Conservation (phyloP, 345 rosid genomes). For the Citrus hindsii region DNA sequence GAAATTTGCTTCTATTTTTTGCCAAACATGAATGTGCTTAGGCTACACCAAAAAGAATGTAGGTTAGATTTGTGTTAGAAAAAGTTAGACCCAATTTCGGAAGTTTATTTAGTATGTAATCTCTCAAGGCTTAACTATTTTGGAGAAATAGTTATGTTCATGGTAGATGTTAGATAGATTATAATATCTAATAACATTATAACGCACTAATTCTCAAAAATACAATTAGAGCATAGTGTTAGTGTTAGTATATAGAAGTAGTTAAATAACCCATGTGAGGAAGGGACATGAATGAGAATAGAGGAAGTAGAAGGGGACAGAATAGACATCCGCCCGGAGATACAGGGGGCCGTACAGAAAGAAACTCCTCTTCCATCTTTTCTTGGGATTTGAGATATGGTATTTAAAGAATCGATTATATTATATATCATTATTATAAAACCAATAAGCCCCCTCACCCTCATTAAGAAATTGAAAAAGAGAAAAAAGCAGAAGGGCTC, state of each 20-base stretch:
- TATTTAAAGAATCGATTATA: not conserved
- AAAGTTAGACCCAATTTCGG: not conserved
- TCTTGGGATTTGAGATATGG: not conserved
- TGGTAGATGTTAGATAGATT: too few relatives aligned
- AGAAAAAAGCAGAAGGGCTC: not conserved
- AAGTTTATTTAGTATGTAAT: not conserved
- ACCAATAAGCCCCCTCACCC: not conserved
- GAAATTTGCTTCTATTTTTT: conserved; percentile 3
- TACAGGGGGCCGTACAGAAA: conserved; percentile 42
- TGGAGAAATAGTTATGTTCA: not conserved
- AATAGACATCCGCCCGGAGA: conserved; percentile 61
- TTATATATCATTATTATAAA: not conserved
- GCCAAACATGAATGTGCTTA: not conserved
- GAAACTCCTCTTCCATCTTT: not conserved
- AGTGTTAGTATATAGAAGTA: too few relatives aligned
- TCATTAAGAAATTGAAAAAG: not conserved
- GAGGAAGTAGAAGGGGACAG: conserved; percentile 43
- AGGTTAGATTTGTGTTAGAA: conserved; percentile 5
- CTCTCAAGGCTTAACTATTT: conserved; percentile 5
- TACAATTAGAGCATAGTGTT: too few relatives aligned
- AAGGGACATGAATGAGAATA: conserved; percentile 37
- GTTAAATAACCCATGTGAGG: too few relatives aligned
- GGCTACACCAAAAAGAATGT: not conserved
- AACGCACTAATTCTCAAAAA: too few relatives aligned
- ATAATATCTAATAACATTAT: too few relatives aligned